phyloP scores from a whole-genome alignment of 352 stramenopile species.

The Pythium rishiriense region DNA sequence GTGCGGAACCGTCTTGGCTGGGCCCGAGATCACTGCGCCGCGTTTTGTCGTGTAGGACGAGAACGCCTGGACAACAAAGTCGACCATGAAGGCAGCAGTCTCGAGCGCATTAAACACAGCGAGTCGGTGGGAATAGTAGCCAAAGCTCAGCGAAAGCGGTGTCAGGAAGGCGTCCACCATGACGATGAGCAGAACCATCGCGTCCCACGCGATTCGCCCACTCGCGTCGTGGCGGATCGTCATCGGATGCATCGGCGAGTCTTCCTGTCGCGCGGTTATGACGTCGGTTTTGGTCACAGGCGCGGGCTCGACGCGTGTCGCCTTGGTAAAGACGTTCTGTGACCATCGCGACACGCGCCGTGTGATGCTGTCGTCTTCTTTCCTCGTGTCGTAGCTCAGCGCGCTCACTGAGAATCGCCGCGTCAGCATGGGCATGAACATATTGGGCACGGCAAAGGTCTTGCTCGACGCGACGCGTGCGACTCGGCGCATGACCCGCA shows the following conservation, averaged over 20 bases:
- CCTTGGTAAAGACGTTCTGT: background rate
- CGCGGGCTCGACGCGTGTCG: background rate
- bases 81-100: constrained; percentile 51
- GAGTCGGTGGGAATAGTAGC: constrained; percentile 34
- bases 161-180: constrained; percentile 53
- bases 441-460: background rate
- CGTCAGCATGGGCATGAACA: background rate
- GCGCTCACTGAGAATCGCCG: background rate
- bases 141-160: constrained; percentile 52
- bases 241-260: constrained; percentile 34
- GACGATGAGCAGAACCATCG: constrained; percentile 57
- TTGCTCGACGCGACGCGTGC: background rate
- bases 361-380: background rate
- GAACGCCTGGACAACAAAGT: constrained; percentile 58
- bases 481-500: background rate
- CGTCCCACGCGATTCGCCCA: constrained; percentile 45
- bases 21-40: constrained; percentile 49
- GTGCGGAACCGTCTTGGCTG: constrained; percentile 37
- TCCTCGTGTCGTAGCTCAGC: background rate
- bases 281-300: constrained; percentile 5
- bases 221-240: constrained; percentile 55
- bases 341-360: background rate
- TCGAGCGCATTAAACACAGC: constrained; percentile 36
- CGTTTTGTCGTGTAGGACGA: constrained; percentile 55
- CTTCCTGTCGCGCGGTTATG: constrained; percentile 19